Base-by-base conservation (phyloP, 2,329 filamentous ascomycete species). In the Monascus ruber region DNA sequence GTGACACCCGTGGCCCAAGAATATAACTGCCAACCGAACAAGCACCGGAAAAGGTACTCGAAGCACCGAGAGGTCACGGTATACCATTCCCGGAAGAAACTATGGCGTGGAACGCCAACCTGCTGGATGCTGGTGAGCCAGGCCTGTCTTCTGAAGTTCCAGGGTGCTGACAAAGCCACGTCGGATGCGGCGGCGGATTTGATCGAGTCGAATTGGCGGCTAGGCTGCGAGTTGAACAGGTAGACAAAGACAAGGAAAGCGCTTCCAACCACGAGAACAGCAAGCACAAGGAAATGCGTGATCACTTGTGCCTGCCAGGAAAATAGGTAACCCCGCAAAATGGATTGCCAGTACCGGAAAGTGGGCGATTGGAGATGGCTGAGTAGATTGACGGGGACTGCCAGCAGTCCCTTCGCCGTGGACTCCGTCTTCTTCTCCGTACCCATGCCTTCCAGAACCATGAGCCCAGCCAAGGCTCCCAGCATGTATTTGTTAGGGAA, bases 121-220 rank as follows among this genome's bases (percentile, higher is more conserved):
- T 83, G 89, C 63, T 94, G 88, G 42, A 94, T 81, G 5, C 88
- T 85, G 3, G 88, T 95, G 41, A 93, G 78, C 88, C 89, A 95
- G 27, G 88, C 88, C 58, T 87, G 84, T 43, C 83, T 79, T 37
- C 87, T 81, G 34, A 94, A 83, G 49, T 91, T 78, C 41, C 93
- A 86, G 0, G 88, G 82, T 0, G 86, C 88, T 79, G 41, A 86
- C 69, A 72, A 52, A 4, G 59, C 51, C 9, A 50, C 36, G 29
- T 51, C 51, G 10, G 54, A 45, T 3, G 45, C 47, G 3, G 51
- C 42, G 7, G 49, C 43, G 3, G 48, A 39, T 39, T 65, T 60
- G 2, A 65, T 43, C 44, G 69, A 54, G 44, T 55, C 55, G 62
- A 70, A 53, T 54, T 69, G 63, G 54, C 79, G 64, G 40, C 73